Evolutionary conservation across 2,329 filamentous ascomycete species (phyloP).

Genomic region (Xylariales sp.): DNA sequence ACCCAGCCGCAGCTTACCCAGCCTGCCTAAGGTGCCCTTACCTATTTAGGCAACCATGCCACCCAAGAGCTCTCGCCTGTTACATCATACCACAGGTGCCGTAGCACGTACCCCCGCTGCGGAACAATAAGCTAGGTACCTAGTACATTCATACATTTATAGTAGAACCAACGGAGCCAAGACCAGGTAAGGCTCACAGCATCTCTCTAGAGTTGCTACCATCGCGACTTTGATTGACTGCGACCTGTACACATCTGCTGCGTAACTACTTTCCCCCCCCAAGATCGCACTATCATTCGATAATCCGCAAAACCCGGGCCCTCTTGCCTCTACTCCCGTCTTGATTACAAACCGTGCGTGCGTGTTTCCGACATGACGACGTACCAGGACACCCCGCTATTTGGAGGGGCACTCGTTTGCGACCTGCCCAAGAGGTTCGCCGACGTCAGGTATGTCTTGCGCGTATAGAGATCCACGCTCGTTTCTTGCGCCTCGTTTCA

Average conservation of each 20-base stretch:
- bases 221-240: neutral
- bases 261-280: neutral
- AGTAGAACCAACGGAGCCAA: constrained; percentile 8
- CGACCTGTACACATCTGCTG: neutral
- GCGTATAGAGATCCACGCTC: neutral
- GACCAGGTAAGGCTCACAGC: constrained; percentile 10
- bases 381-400: constrained; percentile 71
- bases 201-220: neutral
- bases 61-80: neutral
- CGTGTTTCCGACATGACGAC: constrained; percentile 57
- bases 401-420: constrained; percentile 76
- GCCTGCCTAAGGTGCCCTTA: no score
- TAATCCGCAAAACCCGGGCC: neutral
- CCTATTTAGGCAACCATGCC: no score
- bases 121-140: neutral
- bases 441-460: constrained; percentile 73
- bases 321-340: neutral
- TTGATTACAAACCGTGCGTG: constrained; percentile 1
- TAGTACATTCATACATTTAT: no score
- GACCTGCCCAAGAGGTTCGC: constrained; percentile 76
- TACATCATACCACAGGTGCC: constrained; percentile 4
- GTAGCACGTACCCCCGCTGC: no score
- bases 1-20: no score
- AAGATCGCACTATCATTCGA: constrained; percentile 4
- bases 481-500: constrained; percentile 6